Evolutionary conservation across 1,139 yeast species (phyloP), one percentile per base, ranked within the genome.

Genomic region (Blastobotrys elegans): DNA sequence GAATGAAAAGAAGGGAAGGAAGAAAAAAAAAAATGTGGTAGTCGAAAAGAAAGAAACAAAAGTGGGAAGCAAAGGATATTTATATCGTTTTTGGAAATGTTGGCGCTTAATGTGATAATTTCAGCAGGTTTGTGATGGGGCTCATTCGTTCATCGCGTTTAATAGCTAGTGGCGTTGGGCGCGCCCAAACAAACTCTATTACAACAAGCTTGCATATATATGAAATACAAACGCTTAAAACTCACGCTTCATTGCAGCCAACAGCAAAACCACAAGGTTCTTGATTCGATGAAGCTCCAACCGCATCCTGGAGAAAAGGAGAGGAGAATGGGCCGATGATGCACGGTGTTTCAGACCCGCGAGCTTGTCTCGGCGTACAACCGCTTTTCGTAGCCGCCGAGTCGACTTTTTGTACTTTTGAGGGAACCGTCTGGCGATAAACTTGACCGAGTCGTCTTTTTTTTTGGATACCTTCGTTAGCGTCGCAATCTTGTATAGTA

Each of bases 41-140:
- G 40, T 33, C 11, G 24, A 30, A 22, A 39, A 38, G 31, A 20
- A n/a, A 18, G 37, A 14, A 29, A 20, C n/a, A 33, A 44, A 40
- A 44, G 36, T 21, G 18, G 21, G 30, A 27, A 17, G 30, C 16
- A 24, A n/a, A 14, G 10, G 20, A 21, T 39, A 39, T 44, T 29
- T 39, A 44, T 38, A 35, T 29, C n/a, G 17, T 26, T 24, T 34
- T 4, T 17, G 36, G 18, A n/a, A 4, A n/a, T 32, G 16, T 34
- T 24, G 38, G 38, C 38, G 38, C 24, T 24, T 34, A 34, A 8
- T 33, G n/a, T 17, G n/a, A n/a, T n/a, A n/a, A n/a, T n/a, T n/a
- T n/a, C n/a, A n/a, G n/a, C n/a, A n/a, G n/a, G n/a, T n/a, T n/a
- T 24, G 27, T 24, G 27, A 24, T 24, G 27, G 27, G 27, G 27